Evolutionary conservation across 352 stramenopile species (phyloP), one percentile per base, ranked within the genome.

Genomic region (Globisporangium spiculum): DNA sequence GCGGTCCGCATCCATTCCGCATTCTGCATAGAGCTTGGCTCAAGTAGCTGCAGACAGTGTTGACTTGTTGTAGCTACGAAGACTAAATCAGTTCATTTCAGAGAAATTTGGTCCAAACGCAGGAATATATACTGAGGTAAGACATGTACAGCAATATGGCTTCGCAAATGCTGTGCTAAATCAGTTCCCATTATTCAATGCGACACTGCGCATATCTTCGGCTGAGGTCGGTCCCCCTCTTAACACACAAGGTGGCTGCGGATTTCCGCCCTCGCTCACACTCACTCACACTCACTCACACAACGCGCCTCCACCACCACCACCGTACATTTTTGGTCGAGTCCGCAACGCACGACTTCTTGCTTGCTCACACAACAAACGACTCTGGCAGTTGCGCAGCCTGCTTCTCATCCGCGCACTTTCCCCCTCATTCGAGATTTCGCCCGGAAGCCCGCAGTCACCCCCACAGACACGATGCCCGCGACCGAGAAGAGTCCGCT

Each of bases 401-500:
- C 30, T 12, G 2, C 22, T 60, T 41, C 26, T 46, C 38, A 46
- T 46, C 14, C 38, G 38, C 12, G 38, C 12, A 4, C 38, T 46
- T 6, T 32, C 38, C 57, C n/a, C 59, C 59, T 66, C 60, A 68
- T 68, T 68, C 41, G 63, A 16, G 52, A 60, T 46, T 68, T 60
- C 61, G 48, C 50, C 36, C 50, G 14, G 16, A 16, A 30, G 34
- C 36, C 36, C 24, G 27, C 53, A 58, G 16, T 24, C 26, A 10
- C 7, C 7, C 5, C 53, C 16, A 26, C 6, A 36, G 16, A 1
- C 1, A 55, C 22, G 41, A 66, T 48, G 44, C 69, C 74, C 69
- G 41, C 63, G 65, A 77, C 55, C 62, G 83, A 91, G 65, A 85
- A 86, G 71, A 91, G 83, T 61, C 83, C 83, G 63, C 74, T 90